Percentiles rank a stretch among this genome's conserved stretches.
Evolutionary conservation across 768 basidiomycete species (phyloP).

Genomic region (Hydnomerulius pinastri): DNA sequence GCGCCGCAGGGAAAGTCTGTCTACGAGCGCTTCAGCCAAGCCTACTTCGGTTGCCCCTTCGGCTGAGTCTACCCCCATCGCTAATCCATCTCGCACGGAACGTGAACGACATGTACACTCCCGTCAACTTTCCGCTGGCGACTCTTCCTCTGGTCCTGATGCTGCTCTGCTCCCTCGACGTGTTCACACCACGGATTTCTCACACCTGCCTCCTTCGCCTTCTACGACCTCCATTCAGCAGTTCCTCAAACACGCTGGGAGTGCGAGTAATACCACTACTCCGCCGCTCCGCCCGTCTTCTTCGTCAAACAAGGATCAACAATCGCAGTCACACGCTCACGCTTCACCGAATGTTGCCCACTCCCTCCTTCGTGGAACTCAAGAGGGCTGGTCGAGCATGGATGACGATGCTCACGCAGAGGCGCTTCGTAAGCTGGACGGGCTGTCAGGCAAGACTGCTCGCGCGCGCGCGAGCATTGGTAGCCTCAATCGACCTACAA

Average conservation of each 20-base stretch:
- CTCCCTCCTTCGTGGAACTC: conserved; percentile 81
- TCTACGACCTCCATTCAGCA: conserved; percentile 89
- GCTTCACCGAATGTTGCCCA: conserved; percentile 73
- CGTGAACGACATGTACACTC: conserved; percentile 48
- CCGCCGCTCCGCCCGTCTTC: conserved; percentile 36
- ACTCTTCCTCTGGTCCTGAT: conserved; percentile 59
- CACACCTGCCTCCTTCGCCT: conserved; percentile 88
- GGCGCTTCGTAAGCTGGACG: conserved; percentile 90
- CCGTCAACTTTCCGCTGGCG: conserved; percentile 69
- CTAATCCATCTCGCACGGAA: conserved; percentile 23
- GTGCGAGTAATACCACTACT: conserved; percentile 38
- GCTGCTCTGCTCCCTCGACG: conserved; percentile 56
- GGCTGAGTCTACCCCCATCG: conserved; percentile 23
- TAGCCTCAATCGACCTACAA: conserved; percentile 67
- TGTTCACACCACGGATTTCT: conserved; percentile 75
- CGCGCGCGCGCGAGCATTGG: conserved; percentile 77
- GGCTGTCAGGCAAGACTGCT: conserved; percentile 73
- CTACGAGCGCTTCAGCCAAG: conserved; percentile 42
- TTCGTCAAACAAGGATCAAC: conserved; percentile 43
- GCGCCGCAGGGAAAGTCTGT: conserved; percentile 52
- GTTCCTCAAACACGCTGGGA: conserved; percentile 62
- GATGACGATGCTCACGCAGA: conserved; percentile 90
- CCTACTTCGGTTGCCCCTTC: conserved; percentile 2
- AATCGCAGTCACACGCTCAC: conserved; percentile 41
- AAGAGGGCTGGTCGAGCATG: conserved; percentile 87